These are phyloP conservation scores for Haplosporangium sp. DNA, from an alignment of 371 early-diverging fungal species.

Conservation along the genomic window DNA sequence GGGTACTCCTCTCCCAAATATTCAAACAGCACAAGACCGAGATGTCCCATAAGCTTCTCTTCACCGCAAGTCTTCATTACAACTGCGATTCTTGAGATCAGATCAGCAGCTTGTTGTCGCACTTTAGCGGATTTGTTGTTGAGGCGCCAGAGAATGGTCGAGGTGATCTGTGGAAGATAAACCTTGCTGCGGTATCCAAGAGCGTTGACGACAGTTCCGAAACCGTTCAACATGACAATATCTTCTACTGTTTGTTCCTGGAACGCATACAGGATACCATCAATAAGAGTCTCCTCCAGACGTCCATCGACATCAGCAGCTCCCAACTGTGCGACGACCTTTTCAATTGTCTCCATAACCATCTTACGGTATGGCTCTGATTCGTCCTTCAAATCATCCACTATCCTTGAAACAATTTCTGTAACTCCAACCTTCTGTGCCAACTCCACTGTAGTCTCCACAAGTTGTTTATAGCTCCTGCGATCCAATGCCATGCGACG, in stretches of 20 bases:
- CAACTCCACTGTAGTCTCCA: conserved; percentile 96
- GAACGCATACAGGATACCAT: conserved; percentile 97
- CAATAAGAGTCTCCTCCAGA: conserved; percentile 92
- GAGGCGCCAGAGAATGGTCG: conserved; percentile 95
- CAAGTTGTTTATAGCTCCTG: conserved; percentile 91
- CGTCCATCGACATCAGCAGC: conserved; percentile 92
- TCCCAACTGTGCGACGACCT: conserved; percentile 83
- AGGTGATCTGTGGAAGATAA: conserved; percentile 93
- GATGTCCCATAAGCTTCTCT: conserved; percentile 92
- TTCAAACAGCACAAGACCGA: conserved; percentile 94
- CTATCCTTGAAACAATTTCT: conserved; percentile 88
- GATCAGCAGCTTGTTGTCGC: conserved; percentile 97
- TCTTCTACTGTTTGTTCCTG: conserved; percentile 96
- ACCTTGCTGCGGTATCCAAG: conserved; percentile 91
- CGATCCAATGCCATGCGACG: conserved; percentile 96
- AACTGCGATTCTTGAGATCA: conserved; percentile 93
- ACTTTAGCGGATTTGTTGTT: conserved; percentile 97
- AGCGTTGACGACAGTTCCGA: conserved; percentile 94
- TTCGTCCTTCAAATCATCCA: conserved; percentile 95
- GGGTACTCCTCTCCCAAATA: conserved; percentile 99
- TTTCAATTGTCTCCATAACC: conserved; percentile 96
- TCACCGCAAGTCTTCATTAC: conserved; percentile 96
- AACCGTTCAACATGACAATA: conserved; percentile 92
- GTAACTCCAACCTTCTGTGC: conserved; percentile 94
- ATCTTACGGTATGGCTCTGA: conserved; percentile 95